Percentiles rank a stretch among this genome's conserved stretches.
phyloP scores from a whole-genome alignment of 1,139 yeast species.

The Yueomyces sp. region DNA sequence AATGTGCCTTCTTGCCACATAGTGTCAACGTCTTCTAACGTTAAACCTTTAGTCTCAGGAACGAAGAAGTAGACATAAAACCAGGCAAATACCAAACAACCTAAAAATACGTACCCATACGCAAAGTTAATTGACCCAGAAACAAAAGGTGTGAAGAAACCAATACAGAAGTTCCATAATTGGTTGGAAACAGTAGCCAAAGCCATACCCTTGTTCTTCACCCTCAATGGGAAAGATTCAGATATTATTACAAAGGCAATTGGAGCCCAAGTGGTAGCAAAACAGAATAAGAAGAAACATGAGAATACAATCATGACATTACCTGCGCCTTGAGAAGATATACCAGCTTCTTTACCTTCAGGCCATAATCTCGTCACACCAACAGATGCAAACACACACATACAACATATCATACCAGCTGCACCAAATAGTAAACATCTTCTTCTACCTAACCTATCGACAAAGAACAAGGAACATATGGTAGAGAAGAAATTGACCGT shows the following conservation, averaged over 20 bases:
- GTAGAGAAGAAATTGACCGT: neutral
- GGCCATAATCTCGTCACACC: conserved; percentile 2
- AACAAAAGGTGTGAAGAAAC: neutral
- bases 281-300: neutral
- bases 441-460: conserved; percentile 1
- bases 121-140: neutral
- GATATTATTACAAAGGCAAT: neutral
- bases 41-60: neutral
- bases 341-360: conserved; percentile 23
- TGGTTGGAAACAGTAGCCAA: neutral
- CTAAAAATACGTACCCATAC: neutral
- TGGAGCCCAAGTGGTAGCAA: neutral
- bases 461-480: neutral
- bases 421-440: neutral
- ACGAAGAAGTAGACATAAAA: neutral
- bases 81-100: neutral
- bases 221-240: neutral
- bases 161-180: neutral
- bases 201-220: neutral
- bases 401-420: neutral
- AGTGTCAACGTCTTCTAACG: neutral
- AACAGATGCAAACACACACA: neutral
- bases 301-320: conserved; percentile 27
- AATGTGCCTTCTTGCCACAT: neutral
- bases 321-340: conserved; percentile 38